phyloP scores from a whole-genome alignment of 2,329 filamentous ascomycete genomes.

The Diaporthe destruens region DNA sequence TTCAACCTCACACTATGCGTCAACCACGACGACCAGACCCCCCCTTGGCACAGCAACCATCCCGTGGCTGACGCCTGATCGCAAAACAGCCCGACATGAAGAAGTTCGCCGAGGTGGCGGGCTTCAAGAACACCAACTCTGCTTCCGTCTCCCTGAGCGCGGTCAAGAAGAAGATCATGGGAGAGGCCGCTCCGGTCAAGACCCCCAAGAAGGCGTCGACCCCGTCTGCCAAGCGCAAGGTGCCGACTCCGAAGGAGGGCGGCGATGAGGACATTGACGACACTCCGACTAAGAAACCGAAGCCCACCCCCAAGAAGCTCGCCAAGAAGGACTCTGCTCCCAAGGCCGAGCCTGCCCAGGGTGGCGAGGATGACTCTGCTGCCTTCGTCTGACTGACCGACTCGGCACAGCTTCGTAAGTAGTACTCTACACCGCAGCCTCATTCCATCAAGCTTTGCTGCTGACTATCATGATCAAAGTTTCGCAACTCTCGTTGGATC shows the following conservation, averaged over 20 bases:
- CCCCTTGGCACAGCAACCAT: background rate
- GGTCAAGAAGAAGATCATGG: constrained; percentile 25
- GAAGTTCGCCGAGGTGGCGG: constrained; percentile 27
- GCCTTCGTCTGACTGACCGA: too few relatives aligned
- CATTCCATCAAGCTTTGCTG: background rate
- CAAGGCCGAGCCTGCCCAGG: too few relatives aligned
- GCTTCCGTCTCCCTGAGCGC: background rate
- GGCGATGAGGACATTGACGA: background rate
- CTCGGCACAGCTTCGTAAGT: background rate
- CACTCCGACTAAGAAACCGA: too few relatives aligned
- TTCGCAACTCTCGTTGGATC: background rate
- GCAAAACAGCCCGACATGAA: constrained; percentile 7
- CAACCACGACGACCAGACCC: too few relatives aligned
- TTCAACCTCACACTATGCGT: too few relatives aligned
- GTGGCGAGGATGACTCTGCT: too few relatives aligned
- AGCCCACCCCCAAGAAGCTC: too few relatives aligned
- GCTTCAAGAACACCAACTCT: constrained; percentile 9
- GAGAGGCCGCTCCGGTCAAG: too few relatives aligned
- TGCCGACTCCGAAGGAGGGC: background rate
- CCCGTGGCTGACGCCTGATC: background rate
- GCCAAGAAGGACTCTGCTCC: too few relatives aligned
- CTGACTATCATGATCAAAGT: background rate
- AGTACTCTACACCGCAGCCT: background rate
- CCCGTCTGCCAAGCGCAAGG: constrained; percentile 14
- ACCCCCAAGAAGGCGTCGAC: constrained; percentile 8